Base-by-base conservation (phyloP, 352 stramenopile species). In the Halophytophthora batemanensis region DNA sequence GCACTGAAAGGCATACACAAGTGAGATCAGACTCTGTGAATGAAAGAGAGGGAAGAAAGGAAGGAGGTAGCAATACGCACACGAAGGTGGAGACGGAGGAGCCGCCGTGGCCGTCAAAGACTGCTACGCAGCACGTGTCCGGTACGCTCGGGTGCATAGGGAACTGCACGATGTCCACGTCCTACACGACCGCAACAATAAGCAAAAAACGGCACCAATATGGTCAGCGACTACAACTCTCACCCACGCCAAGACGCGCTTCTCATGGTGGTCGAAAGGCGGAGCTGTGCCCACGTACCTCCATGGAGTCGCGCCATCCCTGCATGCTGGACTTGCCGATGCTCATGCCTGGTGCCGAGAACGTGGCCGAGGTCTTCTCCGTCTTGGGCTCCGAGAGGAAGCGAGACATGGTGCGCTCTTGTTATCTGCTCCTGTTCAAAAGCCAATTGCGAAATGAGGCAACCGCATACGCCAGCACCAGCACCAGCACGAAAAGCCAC, bases 81-180 rank as follows among this genome's bases (percentile, higher is more conserved):
- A 87, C 76, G 31, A 68, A 82, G 13, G 72, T 66, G 2, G 85
- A 90, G 61, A 93, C 71, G 18, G 70, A 38, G 10, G 77, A 57
- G 14, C 85, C 85, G 37, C 85, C 85, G 40, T 95, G 85, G 45
- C 85, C 85, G 48, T 95, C 85, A 54, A 95, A 95, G 29, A 95
- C 77, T 17, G 74, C 85, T 40, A 95, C 77, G 43, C 76, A 90
- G 40, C 60, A 74, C 7, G 64, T 81, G 42, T 87, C 76, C 3
- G 75, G 71, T 13, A 72, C 62, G 37, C 66, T 62, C 19, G 65
- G 39, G 50, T 90, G 65, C 62, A 91, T 79, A 10, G 82, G 77
- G 42, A 87, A 64, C 50, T 80, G 50, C 12, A 90, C 72, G 53
- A 91, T 83, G 46, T 91, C 78, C 25, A 86, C 67, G 54, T 93